Evolutionary conservation across 306 rosid species (phyloP), one percentile per base, ranked within the genome.

Genomic region (Fragaria iinumae): DNA sequence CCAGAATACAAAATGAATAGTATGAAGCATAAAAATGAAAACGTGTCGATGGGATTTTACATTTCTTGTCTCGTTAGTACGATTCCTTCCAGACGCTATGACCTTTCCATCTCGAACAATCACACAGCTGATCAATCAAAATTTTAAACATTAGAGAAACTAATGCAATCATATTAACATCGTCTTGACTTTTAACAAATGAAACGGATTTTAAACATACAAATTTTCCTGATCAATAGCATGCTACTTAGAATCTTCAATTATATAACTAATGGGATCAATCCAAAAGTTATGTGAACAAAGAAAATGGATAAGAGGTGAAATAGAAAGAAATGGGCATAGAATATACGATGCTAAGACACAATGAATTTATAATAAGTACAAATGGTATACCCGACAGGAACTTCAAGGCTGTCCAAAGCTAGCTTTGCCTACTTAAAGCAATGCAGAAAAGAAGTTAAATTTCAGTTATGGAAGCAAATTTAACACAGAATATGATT

Each of bases 81-180:
- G 88, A 71, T 95, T 95, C 82, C 99, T 90, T 83, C 99, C 99
- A 0, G 85, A 83, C 73, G 99, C 84, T 72, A 95, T 78, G 76
- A 87, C 91, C 76, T 86, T 87, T 44, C 88, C 96, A 76, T 88
- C 91, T 74, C 88, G 90, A 85, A 91, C 91, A 79, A 95, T 84
- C 75, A 92, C 96, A 82, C 96, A 92, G 45, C 93, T 92, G 87
- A 67, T 71, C 68, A 83, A 53, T 77, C 64, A 86, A 59, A 85
- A 62, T 29, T 68, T 63, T 60, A 52, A 43, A 16, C 62, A 74
- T 69, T 76, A 67, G 83, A 82, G 36, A 74, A 74, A 66, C 39
- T 11, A 34, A 43, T 34, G 8, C 39, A 13, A 45, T 53, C 38
- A 59, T 44, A 49, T 2, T 72, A 73, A 29, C 59, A 75, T 16